Conservation (phyloP, 2,329 filamentous ascomycete species). For the Nakataea oryzae region DNA sequence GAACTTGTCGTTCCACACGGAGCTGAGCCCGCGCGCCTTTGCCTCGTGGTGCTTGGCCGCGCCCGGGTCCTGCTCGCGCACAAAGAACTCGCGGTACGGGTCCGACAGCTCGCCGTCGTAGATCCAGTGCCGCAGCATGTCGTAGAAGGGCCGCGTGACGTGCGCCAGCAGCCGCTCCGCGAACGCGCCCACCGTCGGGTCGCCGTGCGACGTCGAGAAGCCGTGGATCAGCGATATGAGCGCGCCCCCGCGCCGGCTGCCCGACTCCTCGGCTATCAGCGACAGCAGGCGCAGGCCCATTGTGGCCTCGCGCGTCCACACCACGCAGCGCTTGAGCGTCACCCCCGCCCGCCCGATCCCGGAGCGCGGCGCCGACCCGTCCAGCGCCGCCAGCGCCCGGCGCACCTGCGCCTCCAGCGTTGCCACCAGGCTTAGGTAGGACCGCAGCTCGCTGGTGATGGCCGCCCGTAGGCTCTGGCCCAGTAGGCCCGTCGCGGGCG, state of each 20-base stretch:
- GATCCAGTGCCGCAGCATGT: constrained; percentile 93
- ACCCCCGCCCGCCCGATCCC: constrained; percentile 80
- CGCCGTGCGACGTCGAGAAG: constrained; percentile 87
- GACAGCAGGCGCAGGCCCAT: constrained; percentile 92
- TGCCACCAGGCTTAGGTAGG: constrained; percentile 83
- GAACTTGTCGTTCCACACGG: constrained; percentile 98
- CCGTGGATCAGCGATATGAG: constrained; percentile 88
- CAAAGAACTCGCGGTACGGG: constrained; percentile 91
- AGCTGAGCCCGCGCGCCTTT: constrained; percentile 58
- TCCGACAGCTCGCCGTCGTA: constrained; percentile 98
- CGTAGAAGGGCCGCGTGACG: constrained; percentile 90
- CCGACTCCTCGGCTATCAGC: constrained; percentile 84
- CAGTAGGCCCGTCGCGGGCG: constrained; percentile 71
- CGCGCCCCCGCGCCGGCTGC: constrained; percentile 74
- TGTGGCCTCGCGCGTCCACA: constrained; percentile 95
- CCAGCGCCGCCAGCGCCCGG: constrained; percentile 64
- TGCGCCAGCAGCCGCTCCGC: constrained; percentile 79
- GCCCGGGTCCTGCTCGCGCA: constrained; percentile 64
- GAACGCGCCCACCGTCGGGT: constrained; percentile 88
- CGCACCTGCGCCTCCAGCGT: constrained; percentile 89
- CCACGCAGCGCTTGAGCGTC: constrained; percentile 86
- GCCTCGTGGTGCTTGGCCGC: constrained; percentile 31
- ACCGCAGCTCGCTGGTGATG: constrained; percentile 72
- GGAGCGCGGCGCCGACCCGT: constrained; percentile 54
- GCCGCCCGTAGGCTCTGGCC: constrained; percentile 87